Evolutionary conservation across 164 flowering plant species (phyloP).

Genomic region (Houttuynia cordata): DNA sequence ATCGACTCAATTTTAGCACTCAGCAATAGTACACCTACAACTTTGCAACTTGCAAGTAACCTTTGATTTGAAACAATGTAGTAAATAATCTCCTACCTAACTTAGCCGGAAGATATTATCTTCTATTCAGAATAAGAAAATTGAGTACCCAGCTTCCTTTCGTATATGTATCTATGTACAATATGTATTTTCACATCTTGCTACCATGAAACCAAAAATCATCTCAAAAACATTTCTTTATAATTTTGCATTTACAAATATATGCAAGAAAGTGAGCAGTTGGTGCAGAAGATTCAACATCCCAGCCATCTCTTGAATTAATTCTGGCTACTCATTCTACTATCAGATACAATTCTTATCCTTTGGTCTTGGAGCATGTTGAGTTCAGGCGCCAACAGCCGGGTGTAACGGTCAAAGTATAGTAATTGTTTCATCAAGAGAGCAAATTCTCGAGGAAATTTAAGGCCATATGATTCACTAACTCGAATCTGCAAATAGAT

Average conservation of each 20-base stretch:
- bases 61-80: too few relatives aligned
- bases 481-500: constrained; percentile 50
- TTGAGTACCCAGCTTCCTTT: too few relatives aligned
- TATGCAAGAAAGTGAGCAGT: background rate
- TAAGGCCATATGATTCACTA: constrained; percentile 88
- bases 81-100: too few relatives aligned
- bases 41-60: too few relatives aligned
- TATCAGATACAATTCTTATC: constrained; percentile 54
- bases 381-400: constrained; percentile 76
- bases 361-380: constrained; percentile 94
- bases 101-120: too few relatives aligned
- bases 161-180: too few relatives aligned
- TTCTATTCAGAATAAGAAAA: too few relatives aligned
- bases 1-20: too few relatives aligned
- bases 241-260: background rate
- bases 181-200: too few relatives aligned
- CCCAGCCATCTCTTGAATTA: background rate
- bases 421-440: constrained; percentile 92
- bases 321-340: constrained; percentile 12
- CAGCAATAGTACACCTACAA: too few relatives aligned
- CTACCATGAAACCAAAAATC: too few relatives aligned
- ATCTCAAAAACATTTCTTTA: too few relatives aligned
- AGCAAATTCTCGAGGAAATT: constrained; percentile 91
- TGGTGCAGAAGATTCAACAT: background rate
- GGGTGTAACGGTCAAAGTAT: constrained; percentile 88